These are phyloP conservation scores for Sarcomyxa edulis DNA, from an alignment of 768 basidiomycete species.

Conservation along the genomic window DNA sequence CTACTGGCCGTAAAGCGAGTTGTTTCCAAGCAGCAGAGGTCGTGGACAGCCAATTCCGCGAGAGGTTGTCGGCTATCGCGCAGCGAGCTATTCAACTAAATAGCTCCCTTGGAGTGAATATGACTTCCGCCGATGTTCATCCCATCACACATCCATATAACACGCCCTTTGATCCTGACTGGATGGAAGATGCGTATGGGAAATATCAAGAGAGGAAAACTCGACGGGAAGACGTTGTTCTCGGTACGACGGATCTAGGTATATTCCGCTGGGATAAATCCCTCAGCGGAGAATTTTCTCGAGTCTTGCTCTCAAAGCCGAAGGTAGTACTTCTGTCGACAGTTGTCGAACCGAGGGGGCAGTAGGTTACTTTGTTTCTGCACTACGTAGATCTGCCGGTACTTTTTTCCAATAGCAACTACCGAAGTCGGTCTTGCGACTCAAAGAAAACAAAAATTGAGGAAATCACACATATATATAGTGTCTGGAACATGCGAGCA, in stretches of 20 bases:
- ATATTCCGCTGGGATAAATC: slow-evolving; percentile 32
- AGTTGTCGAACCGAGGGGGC: no score
- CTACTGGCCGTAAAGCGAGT: slow-evolving; percentile 30
- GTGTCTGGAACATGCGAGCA: no score
- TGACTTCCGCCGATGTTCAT: slow-evolving; percentile 54
- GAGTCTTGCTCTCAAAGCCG: slow-evolving; percentile 49
- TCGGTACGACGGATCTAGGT: slow-evolving; percentile 58
- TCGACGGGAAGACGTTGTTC: slow-evolving; percentile 16
- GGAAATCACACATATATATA: no score
- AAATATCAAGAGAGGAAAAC: background rate
- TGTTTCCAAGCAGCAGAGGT: slow-evolving; percentile 27
- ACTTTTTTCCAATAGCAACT: no score
- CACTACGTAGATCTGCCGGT: no score
- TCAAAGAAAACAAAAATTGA: no score
- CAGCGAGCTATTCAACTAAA: slow-evolving; percentile 44
- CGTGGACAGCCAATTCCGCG: slow-evolving; percentile 36
- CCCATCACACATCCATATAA: slow-evolving; percentile 41
- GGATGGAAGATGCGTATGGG: slow-evolving; percentile 43
- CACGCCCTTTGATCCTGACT: slow-evolving; percentile 28
- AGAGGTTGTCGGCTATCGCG: slow-evolving; percentile 36
- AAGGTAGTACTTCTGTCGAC: slow-evolving; percentile 45
- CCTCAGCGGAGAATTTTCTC: slow-evolving; percentile 7
- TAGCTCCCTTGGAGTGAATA: slow-evolving; percentile 52
- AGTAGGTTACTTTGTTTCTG: no score
- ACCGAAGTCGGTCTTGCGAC: no score